Base-by-base conservation (phyloP, 306 rosid genomes). In the Prosopis cineraria region DNA sequence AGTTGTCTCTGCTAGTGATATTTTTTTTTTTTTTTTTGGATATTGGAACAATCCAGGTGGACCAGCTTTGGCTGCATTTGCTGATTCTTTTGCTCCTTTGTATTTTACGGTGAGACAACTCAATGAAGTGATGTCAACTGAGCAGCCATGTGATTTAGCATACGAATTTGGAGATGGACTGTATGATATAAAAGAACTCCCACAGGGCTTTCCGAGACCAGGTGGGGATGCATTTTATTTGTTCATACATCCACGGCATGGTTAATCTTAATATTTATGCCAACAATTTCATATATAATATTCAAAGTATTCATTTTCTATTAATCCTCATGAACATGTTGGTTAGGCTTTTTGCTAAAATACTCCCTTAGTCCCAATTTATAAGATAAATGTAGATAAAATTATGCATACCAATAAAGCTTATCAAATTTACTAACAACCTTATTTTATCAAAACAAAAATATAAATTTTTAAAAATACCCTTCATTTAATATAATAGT, bases 51-150 rank as follows among this genome's bases (percentile, higher is more conserved):
- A 69, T 34, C 33, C 93, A 94, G 98, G 88, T 73, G 87, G 89
- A 68, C 79, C 94, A 39, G 25, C 86, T 78, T 22, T 89, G 74
- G 82, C 84, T 66, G 82, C 89, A 76, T 83, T 91, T 76, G 84
- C 93, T 16, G 80, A 84, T 55, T 86, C 92, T 65, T 82, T 85
- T 31, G 43, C 81, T 70, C 97, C 98, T 53, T 79, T 94, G 86
- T 94, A 91, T 82, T 91, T 94, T 22, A 69, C 70, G 59, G 86
- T 91, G 80, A 87, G 78, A 65, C 85, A 89, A 80, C 56, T 85
- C 45, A 88, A 85, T 78, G 97, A 90, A 89, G 98, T 91, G 59
- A 89, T 91, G 98, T 78, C 98, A 75, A 91, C 98, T 37, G 98
- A 89, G 80, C 94, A 94, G 78, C 97, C 96, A 48, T 91, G 98